Evolutionary conservation across 345 rosid species (phyloP).

Genomic region (Salix exigua): DNA sequence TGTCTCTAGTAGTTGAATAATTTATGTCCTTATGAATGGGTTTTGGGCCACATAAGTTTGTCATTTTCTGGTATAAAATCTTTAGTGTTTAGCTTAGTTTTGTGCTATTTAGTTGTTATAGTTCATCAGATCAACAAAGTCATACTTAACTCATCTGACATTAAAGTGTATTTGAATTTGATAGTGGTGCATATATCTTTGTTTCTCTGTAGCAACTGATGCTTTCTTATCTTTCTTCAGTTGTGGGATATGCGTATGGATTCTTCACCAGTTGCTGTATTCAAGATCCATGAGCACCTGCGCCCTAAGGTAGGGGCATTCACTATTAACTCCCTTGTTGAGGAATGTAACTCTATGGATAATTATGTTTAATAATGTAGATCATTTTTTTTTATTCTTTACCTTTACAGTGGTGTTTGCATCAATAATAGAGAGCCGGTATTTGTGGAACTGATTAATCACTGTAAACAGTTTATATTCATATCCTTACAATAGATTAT

Average conservation of each 20-base stretch:
- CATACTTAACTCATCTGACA: background rate
- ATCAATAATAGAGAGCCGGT: background rate
- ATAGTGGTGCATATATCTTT: slow-evolving; percentile 5
- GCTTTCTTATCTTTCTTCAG: slow-evolving; percentile 30
- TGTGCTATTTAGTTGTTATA: background rate
- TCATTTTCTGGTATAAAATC: background rate
- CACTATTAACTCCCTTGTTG: background rate
- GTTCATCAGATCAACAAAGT: background rate
- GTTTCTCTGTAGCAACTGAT: slow-evolving; percentile 9
- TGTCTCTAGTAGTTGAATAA: background rate
- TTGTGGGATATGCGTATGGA: slow-evolving; percentile 59
- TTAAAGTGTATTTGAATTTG: background rate
- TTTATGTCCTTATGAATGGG: background rate
- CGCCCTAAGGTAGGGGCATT: slow-evolving; percentile 44
- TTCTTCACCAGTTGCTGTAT: slow-evolving; percentile 48
- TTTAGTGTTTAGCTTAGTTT: background rate
- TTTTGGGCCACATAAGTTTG: background rate
- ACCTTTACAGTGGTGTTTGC: background rate
- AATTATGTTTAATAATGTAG: background rate
- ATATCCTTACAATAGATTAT: background rate
- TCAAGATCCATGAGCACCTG: slow-evolving; percentile 56
- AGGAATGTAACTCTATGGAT: background rate
- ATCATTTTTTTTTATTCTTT: background rate
- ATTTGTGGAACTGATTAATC: background rate
- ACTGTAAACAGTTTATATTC: background rate